phyloP scores from a whole-genome alignment of 2,329 filamentous ascomycete species.

The Didymellaceae sp. region DNA sequence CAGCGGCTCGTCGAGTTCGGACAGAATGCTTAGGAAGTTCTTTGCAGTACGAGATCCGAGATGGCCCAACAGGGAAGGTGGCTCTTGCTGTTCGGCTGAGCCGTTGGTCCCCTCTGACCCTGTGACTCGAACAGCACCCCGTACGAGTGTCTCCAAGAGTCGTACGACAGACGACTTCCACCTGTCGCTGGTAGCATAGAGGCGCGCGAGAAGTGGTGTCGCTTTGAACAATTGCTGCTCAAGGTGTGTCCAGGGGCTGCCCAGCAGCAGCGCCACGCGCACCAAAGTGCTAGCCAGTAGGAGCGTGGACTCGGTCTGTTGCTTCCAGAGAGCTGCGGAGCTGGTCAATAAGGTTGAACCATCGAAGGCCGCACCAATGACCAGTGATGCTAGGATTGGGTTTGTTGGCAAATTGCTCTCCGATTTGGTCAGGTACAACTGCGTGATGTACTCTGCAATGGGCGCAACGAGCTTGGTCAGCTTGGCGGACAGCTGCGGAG shows the following conservation, averaged over 20 bases:
- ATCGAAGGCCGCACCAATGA: conserved; percentile 55
- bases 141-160: conserved; percentile 75
- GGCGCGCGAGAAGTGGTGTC: conserved; percentile 75
- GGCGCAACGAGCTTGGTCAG: conserved; percentile 70
- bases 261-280: conserved; percentile 70
- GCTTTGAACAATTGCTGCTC: conserved; percentile 83
- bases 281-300: conserved; percentile 72
- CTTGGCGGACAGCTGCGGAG: conserved; percentile 54
- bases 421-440: conserved; percentile 75
- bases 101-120: conserved; percentile 37
- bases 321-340: conserved; percentile 54
- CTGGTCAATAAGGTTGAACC: conserved; percentile 55
- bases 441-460: conserved; percentile 76
- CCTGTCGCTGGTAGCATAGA: conserved; percentile 73
- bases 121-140: conserved; percentile 67
- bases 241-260: conserved; percentile 68
- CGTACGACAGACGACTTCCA: conserved; percentile 71
- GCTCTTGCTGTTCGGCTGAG: conserved; percentile 59
- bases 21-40: conserved; percentile 80
- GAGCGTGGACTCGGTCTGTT: conserved; percentile 70
- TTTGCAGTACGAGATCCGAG: conserved; percentile 82
- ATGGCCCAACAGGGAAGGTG: conserved; percentile 92
- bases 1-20: conserved; percentile 78
- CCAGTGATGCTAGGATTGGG: conserved; percentile 74
- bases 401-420: conserved; percentile 76